Evolutionary conservation across 768 basidiomycete species (phyloP).

Genomic region (Lepiota brunneoincarnata): DNA sequence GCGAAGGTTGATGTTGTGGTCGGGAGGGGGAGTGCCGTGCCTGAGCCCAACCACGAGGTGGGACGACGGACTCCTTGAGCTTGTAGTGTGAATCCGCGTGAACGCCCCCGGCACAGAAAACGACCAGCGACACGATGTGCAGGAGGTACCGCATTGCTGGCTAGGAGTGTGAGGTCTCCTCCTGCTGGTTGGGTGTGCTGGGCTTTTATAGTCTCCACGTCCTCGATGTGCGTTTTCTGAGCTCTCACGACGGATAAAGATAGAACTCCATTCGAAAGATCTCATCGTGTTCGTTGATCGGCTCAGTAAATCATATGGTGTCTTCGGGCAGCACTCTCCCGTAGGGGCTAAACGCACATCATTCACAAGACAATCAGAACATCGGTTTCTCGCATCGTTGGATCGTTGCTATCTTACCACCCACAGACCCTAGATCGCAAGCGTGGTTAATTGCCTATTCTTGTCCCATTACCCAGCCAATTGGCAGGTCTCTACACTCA

Average conservation of each 20-base stretch:
- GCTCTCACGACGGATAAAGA: constrained; percentile 9
- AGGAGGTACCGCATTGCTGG: constrained; percentile 4
- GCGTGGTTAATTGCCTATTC: neutral
- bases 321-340: too few relatives aligned
- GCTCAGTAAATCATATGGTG: too few relatives aligned
- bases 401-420: neutral
- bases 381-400: too few relatives aligned
- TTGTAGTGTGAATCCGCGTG: constrained; percentile 19
- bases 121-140: constrained; percentile 6
- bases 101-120: constrained; percentile 12
- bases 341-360: too few relatives aligned
- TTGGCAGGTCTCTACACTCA: neutral
- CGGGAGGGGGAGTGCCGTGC: constrained; percentile 38
- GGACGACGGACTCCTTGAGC: constrained; percentile 30
- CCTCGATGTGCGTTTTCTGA: neutral
- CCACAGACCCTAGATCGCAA: neutral
- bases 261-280: neutral
- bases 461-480: neutral
- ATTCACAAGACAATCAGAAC: too few relatives aligned
- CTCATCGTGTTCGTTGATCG: neutral
- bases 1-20: constrained; percentile 50
- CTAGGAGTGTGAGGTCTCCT: neutral
- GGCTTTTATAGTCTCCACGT: neutral
- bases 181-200: neutral
- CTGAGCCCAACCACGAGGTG: constrained; percentile 51